These are phyloP conservation scores for Maudiozyma barnettii DNA, from an alignment of 805 yeast genomes.

Conservation along the genomic window DNA sequence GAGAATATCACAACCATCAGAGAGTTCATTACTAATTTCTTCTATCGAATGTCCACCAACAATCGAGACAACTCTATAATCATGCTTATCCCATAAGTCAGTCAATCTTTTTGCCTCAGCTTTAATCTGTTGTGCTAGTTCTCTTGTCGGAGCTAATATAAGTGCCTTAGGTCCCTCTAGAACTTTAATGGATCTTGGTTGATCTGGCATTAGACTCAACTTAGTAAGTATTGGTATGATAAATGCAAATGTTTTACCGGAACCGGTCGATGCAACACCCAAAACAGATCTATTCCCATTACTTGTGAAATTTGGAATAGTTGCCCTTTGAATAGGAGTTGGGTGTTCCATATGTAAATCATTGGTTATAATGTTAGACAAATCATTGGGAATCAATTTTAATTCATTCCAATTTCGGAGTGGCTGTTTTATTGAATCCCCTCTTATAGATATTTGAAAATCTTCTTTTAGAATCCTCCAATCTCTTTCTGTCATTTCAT, in stretches of 20 bases:
- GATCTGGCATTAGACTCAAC: slow-evolving; percentile 37
- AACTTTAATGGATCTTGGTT: slow-evolving; percentile 36
- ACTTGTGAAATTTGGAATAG: slow-evolving; percentile 54
- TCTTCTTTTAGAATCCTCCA: slow-evolving; percentile 86
- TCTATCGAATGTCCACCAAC: slow-evolving; percentile 89
- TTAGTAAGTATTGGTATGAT: slow-evolving; percentile 60
- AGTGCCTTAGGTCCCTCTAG: slow-evolving; percentile 64
- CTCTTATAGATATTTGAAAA: slow-evolving; percentile 51
- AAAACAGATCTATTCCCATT: slow-evolving; percentile 58
- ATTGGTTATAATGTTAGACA: slow-evolving; percentile 31
- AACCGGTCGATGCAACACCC: slow-evolving; percentile 94
- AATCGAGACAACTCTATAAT: slow-evolving; percentile 42
- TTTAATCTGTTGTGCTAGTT: slow-evolving; percentile 81
- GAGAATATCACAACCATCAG: slow-evolving; percentile 60
- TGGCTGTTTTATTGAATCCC: slow-evolving; percentile 38
- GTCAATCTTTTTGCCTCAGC: slow-evolving; percentile 50
- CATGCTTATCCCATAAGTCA: slow-evolving; percentile 18
- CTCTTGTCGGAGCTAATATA: slow-evolving; percentile 87
- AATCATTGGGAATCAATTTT: slow-evolving; percentile 32
- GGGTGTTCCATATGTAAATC: slow-evolving; percentile 51
- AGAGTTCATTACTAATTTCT: slow-evolving; percentile 51
- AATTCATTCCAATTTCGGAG: slow-evolving; percentile 68
- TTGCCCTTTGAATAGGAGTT: slow-evolving; percentile 84
- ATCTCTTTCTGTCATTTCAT: slow-evolving; percentile 68
- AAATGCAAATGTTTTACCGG: slow-evolving; percentile 87